Evolutionary conservation across 164 flowering plant genomes (phyloP).

Genomic region (Cinnamomum chago): DNA sequence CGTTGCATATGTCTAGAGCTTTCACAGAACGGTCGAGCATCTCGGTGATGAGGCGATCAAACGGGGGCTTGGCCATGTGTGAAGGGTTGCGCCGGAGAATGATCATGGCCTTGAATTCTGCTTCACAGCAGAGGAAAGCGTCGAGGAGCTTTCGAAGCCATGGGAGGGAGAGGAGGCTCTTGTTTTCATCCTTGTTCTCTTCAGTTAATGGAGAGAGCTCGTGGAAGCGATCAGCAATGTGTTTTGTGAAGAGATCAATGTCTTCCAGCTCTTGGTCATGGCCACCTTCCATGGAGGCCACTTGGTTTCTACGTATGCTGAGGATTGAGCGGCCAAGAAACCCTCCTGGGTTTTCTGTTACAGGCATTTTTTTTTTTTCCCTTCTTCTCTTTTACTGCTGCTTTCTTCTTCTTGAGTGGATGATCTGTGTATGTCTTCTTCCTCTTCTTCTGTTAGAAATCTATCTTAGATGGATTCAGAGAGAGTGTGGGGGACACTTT

Average conservation of each 20-base stretch:
- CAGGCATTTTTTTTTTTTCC: conserved; percentile 38
- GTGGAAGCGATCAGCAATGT: conserved; percentile 58
- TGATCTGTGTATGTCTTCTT: no score
- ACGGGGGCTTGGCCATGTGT: conserved; percentile 27
- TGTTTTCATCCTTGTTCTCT: conserved; percentile 42
- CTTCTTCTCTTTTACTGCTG: neutral
- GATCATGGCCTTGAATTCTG: conserved; percentile 32
- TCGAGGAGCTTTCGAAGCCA: conserved; percentile 50
- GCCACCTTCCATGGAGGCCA: conserved; percentile 45
- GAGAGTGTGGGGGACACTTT: no score
- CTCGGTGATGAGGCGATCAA: conserved; percentile 25
- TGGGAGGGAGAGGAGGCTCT: conserved; percentile 39
- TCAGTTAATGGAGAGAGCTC: conserved; percentile 23
- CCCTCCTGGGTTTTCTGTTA: conserved; percentile 46
- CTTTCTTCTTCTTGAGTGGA: no score
- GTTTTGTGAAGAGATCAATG: conserved; percentile 64
- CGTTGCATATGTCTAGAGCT: conserved; percentile 67
- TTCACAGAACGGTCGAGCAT: conserved; percentile 48
- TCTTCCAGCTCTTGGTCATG: conserved; percentile 65
- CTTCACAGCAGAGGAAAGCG: conserved; percentile 33
- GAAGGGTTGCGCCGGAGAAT: conserved; percentile 12
- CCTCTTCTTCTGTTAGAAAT: neutral
- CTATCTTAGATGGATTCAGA: neutral
- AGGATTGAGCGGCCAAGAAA: conserved; percentile 64
- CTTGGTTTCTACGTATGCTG: conserved; percentile 81